Evolutionary conservation across 1,284 basidiomycete genomes (phyloP).

Genomic region (Leccinum subrobustum): DNA sequence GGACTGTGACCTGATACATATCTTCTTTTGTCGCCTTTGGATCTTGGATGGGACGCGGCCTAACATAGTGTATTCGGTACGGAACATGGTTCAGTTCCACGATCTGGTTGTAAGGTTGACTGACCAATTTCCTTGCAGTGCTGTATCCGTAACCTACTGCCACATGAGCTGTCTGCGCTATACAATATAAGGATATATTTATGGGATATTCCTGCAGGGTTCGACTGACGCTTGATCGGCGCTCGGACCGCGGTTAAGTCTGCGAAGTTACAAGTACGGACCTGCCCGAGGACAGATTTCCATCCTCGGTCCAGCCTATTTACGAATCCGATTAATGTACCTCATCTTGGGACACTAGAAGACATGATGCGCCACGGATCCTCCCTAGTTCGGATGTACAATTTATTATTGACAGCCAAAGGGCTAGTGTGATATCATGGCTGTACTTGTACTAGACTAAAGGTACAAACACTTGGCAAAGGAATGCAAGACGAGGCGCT

Average conservation of each 20-base stretch:
- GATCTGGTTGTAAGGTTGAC: conserved; percentile 31
- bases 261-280: not conserved
- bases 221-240: not conserved
- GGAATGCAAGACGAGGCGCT: not conserved
- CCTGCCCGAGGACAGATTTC: not conserved
- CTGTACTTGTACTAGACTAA: not conserved
- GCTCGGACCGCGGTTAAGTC: not conserved
- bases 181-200: conserved; percentile 30
- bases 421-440: not conserved
- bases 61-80: conserved; percentile 46
- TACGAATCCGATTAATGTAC: not conserved
- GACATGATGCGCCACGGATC: conserved; percentile 8
- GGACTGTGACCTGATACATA: conserved; percentile 47
- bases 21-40: conserved; percentile 18
- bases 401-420: not conserved
- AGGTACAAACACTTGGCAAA: not conserved
- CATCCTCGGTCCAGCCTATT: not conserved
- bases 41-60: conserved; percentile 21
- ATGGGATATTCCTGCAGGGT: conserved; percentile 8
- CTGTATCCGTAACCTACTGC: conserved; percentile 33
- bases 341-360: not conserved
- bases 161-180: conserved; percentile 12
- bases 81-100: conserved; percentile 23
- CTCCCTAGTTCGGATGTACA: conserved; percentile 1
- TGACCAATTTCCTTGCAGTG: conserved; percentile 24